Percentiles rank a stretch among this genome's conserved stretches.
Conservation (phyloP, 106 monocot genomes). For the Allium cepa region DNA sequence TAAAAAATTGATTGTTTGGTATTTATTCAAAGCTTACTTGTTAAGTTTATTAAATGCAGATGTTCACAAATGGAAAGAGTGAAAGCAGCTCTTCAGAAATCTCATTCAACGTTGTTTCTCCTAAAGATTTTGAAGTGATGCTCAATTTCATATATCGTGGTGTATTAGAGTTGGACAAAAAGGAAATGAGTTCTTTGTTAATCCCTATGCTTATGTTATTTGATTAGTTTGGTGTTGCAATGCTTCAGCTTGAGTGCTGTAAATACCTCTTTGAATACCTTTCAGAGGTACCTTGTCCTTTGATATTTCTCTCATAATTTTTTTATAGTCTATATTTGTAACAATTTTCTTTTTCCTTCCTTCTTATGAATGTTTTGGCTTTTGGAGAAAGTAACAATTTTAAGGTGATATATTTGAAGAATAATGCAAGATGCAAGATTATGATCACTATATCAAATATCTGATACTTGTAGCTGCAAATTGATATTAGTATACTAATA, state of each 20-base stretch:
- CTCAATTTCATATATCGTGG: conserved; percentile 88
- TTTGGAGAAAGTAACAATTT: conserved; percentile 11
- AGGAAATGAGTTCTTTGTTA: too few relatives aligned
- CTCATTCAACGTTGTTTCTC: conserved; percentile 51
- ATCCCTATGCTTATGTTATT: conserved; percentile 64
- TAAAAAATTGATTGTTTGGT: too few relatives aligned
- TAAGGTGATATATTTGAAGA: conserved; percentile 20
- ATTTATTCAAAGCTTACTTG: too few relatives aligned
- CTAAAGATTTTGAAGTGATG: too few relatives aligned
- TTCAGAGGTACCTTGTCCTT: too few relatives aligned
- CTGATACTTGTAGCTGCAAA: too few relatives aligned
- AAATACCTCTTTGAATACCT: conserved; percentile 59
- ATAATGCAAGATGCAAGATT: too few relatives aligned
- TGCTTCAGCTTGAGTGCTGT: conserved; percentile 72
- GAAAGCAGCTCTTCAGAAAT: conserved; percentile 68
- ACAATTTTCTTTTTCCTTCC: conserved; percentile 4
- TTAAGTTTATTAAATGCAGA: conserved; percentile 32
- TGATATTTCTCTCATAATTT: neutral
- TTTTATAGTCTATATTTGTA: too few relatives aligned
- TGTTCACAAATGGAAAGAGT: conserved; percentile 96
- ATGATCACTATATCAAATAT: too few relatives aligned
- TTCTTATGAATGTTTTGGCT: conserved; percentile 9
- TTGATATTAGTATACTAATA: too few relatives aligned
- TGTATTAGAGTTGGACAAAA: conserved; percentile 45
- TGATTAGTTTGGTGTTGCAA: conserved; percentile 67